Conservation (phyloP, 164 flowering plant genomes). For the Aristolochia fimbriata region DNA sequence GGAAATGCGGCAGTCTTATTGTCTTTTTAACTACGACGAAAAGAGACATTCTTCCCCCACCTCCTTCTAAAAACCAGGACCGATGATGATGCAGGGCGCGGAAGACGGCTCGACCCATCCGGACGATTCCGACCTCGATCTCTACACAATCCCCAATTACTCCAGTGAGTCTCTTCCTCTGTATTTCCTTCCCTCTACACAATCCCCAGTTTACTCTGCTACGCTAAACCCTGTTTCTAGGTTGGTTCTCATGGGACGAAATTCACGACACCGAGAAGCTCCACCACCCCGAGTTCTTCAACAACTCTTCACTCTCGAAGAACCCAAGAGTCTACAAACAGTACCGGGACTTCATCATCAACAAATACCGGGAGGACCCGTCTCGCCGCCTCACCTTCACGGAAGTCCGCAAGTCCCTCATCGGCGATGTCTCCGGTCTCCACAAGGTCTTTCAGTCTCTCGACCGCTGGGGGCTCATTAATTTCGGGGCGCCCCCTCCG, state of each 20-base stretch:
- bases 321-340: constrained; percentile 78
- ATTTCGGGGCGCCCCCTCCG: constrained; percentile 29
- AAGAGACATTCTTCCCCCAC: background rate
- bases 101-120: constrained; percentile 25
- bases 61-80: background rate
- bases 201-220: background rate
- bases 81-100: constrained; percentile 9
- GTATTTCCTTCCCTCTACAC: constrained; percentile 5
- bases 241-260: constrained; percentile 84
- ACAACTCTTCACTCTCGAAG: constrained; percentile 53
- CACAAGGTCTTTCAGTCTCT: constrained; percentile 58
- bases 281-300: constrained; percentile 60
- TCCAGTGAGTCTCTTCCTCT: constrained; percentile 35
- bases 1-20: too few relatives aligned
- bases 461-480: constrained; percentile 84
- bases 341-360: constrained; percentile 80
- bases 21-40: too few relatives aligned
- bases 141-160: constrained; percentile 68
- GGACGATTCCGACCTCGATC: constrained; percentile 36
- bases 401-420: constrained; percentile 61
- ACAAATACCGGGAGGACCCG: constrained; percentile 80
- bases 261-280: constrained; percentile 67
- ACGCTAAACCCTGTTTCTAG: constrained; percentile 17
- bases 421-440: constrained; percentile 68
- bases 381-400: constrained; percentile 55